These are phyloP conservation scores for Pelargonium citronellum DNA, from an alignment of 441 rosid species.

Conservation along the genomic window DNA sequence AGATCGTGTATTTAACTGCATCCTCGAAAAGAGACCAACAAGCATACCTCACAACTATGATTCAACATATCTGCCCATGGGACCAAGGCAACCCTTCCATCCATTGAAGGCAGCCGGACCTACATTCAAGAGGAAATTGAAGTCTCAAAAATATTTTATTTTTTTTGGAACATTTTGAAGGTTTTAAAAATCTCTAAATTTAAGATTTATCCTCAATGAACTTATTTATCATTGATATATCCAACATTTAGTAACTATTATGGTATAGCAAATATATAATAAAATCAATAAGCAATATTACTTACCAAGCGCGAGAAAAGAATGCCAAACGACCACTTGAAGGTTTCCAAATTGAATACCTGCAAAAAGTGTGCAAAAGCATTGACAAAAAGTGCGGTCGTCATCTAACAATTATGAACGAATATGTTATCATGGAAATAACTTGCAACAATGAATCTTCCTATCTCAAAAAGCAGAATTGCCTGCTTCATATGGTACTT, in stretches of 20 bases:
- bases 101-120: slow-evolving; percentile 96
- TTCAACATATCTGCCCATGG: slow-evolving; percentile 99
- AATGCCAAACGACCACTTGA: slow-evolving; percentile 96
- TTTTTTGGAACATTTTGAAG: not conserved
- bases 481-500: not conserved
- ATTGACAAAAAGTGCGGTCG: slow-evolving; percentile 8
- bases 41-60: slow-evolving; percentile 80
- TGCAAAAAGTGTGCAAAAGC: slow-evolving; percentile 29
- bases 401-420: not conserved
- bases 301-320: slow-evolving; percentile 95
- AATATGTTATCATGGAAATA: slow-evolving; percentile 1
- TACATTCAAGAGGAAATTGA: slow-evolving; percentile 24
- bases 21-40: slow-evolving; percentile 8
- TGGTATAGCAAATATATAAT: not conserved
- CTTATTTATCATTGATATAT: not conserved
- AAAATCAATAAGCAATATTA: slow-evolving; percentile 7
- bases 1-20: slow-evolving; percentile 5
- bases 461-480: not conserved
- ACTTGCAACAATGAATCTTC: not conserved
- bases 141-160: not conserved
- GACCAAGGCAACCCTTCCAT: slow-evolving; percentile 84
- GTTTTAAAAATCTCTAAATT: not conserved
- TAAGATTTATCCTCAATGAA: not conserved
- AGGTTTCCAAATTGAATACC: slow-evolving; percentile 84
- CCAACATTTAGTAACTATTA: not conserved